Base-by-base conservation (phyloP, 257 asterid genomes). In the Petunia secreta region DNA sequence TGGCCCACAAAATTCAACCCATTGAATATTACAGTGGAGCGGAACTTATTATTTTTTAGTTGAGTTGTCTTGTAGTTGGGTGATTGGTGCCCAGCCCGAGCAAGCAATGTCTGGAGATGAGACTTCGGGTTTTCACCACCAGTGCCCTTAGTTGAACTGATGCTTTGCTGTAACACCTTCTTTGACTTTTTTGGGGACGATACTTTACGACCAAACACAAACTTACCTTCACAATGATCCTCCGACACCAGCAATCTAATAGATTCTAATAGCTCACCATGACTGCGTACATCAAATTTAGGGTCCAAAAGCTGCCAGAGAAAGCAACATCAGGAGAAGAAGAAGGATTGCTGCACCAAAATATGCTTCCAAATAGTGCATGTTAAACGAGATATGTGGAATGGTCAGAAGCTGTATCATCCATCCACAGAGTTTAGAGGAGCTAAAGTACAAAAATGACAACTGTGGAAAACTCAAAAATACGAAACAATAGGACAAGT, bases 191-290 rank as follows among this genome's bases (percentile, higher is more conserved):
- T 88, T 66, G 92, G 58, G 81, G 87, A 37, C 63, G 92, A 75
- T 63, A 82, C 65, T 84, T 89, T 90, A 54, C 90, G 94, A 54
- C 93, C 95, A 83, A 85, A 93, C 77, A 95, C 97, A 85, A 95
- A 95, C 83, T 91, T 91, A 79, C 99, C 99, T 81, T 90, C 93
- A 46, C 98, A 91, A 63, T 78, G 91, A 82, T 95, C 99, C 85
- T 93, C 92, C 6, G 96, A 85, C 79, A 93, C 87, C 85, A 93
- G 85, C 82, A 94, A 88, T 83, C 94, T 89, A 75, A 93, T 92
- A 55, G 98, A 96, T 69, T 85, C 84, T 71, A 93, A 86, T 84
- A 95, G 96, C 74, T 91, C 98, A 37, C 78, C 75, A 40, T 89
- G 85, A 62, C 81, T 75, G 71, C 83, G 85, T 69, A 90, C 63